Evolutionary conservation across 768 basidiomycete species (phyloP), one percentile per base, ranked within the genome.

Genomic region (Antrodiella citrinella): DNA sequence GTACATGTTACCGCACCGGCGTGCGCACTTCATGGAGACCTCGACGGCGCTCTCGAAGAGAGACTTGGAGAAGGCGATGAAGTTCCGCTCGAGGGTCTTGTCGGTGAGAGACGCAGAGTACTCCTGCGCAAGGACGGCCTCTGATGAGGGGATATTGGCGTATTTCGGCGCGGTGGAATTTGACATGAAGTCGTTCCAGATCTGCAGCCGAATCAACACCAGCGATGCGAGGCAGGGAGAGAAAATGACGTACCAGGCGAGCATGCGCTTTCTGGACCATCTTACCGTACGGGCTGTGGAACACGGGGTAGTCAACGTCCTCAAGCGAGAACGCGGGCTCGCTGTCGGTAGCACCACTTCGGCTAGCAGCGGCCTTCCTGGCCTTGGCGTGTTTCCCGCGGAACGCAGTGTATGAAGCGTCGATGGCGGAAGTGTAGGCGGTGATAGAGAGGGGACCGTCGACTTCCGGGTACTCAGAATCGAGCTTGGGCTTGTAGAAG

Each of bases 241-340:
- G n/a, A 12, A 18, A 4, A 18, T 21, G 12, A 62, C 72, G 45
- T 47, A 73, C 73, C 64, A 98, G 73, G 51, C 96, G 89, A 30
- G 90, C 95, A 65, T 95, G 86, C 41, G 91, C 93, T 72, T 97
- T 99, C 67, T 96, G 88, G 48, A 96, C 94, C 65, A 96, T 89
- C 73, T 99, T 99, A 72, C 96, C 95, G 69, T 97, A 99, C 0
- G 96, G 96, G 52, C 85, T 86, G 76, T 99, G 96, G 82, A 98
- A 94, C 59, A 94, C 82, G 56, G 86, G 77, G 65, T 91, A 98
- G 71, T 98, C 95, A 61, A 96, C 78, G 57, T 83, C 78, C 47
- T 86, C 82, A 43, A 91, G 76, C 5, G 87, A 86, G 71, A 92
- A 89, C 25, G 72, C 59, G 15, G 30, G 30, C 30, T 7, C 30